Evolutionary conservation across 129 eudicot species (phyloP), one percentile per base, ranked within the genome.

Genomic region (Flaveria brownii): DNA sequence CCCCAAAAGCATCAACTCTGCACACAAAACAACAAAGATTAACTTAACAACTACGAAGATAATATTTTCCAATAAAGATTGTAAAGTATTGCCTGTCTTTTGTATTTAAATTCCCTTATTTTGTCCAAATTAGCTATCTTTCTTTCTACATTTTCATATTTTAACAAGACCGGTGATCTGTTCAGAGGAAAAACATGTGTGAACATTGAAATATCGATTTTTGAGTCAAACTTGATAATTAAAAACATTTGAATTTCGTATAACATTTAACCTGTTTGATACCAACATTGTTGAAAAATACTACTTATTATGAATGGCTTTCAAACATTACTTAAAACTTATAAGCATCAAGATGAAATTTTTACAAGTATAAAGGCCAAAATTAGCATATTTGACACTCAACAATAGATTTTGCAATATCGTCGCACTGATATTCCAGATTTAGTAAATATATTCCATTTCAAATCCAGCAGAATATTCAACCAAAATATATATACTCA

Each of bases 1-100:
- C 43, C 96, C 96, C 86, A 90, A 47, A 51, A 90, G 77, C 96
- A 90, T 90, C 87, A 90, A 78, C 82, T 90, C 96, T 90, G 86
- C 87, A 77, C 22, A 54, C 28, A 51, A 69, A 11, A 49, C 9
- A 20, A 49, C 20, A 62, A 20, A 5, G 18, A 79, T 22, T 36
- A 60, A 62, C 18, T 41, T 36, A 63, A 50, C 2, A n/a, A 17
- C 71, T 17, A 41, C 50, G n/a, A 65, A 36, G 49, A 65, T n/a
- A 33, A 65, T 2, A 7, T 63, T 16, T 59, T 22, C 12, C 0
- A 2, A 59, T 59, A 59, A 59, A 10, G 15, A 20, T 20, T 59
- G 33, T 22, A 2, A 56, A 57, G 6, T 57, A 52, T 5, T 15
- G 59, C 59, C 20, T 1, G 1, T 52, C 3, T 52, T n/a, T 22